Conservation (phyloP, 1,284 basidiomycete genomes). For the Fistulinella cinereoalba region DNA sequence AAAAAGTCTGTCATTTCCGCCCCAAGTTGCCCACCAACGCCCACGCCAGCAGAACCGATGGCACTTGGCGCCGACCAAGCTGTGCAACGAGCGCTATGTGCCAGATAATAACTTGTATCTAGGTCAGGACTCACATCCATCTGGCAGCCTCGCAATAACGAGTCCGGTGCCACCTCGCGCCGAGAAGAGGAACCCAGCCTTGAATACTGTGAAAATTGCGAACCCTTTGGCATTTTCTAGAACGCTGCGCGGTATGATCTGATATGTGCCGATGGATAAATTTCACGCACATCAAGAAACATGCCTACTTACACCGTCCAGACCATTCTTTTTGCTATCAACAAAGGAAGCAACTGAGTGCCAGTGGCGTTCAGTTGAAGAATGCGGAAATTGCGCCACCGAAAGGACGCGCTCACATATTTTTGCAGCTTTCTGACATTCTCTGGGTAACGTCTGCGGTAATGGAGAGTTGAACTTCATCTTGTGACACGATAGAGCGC, state of each 20-base stretch:
- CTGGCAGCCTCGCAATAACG: slow-evolving; percentile 82
- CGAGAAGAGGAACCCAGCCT: slow-evolving; percentile 76
- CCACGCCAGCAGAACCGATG: slow-evolving; percentile 92
- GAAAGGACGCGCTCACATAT: slow-evolving; percentile 52
- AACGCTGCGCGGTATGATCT: slow-evolving; percentile 65
- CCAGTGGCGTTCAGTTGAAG: slow-evolving; percentile 15
- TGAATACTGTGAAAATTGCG: slow-evolving; percentile 79
- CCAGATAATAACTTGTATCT: background rate
- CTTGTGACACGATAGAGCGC: background rate
- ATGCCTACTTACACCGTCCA: slow-evolving; percentile 52
- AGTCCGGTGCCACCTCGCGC: slow-evolving; percentile 86
- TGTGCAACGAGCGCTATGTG: slow-evolving; percentile 29
- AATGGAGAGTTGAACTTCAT: slow-evolving; percentile 70
- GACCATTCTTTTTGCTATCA: slow-evolving; percentile 65
- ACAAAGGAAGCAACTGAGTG: slow-evolving; percentile 72
- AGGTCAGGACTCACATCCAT: slow-evolving; percentile 69
- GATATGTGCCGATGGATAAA: slow-evolving; percentile 1
- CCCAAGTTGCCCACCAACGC: slow-evolving; percentile 81
- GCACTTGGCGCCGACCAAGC: slow-evolving; percentile 94
- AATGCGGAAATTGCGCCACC: slow-evolving; percentile 1
- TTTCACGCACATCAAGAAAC: background rate
- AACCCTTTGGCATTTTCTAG: slow-evolving; percentile 80
- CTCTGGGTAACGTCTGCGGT: slow-evolving; percentile 69
- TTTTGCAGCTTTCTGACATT: slow-evolving; percentile 72
- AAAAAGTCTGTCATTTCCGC: slow-evolving; percentile 95